Percentiles rank a stretch among this genome's conserved stretches.
These are phyloP conservation scores for Thermomucor indicae-seudaticae DNA, from an alignment of 371 early-diverging fungal species.

Conservation along the genomic window DNA sequence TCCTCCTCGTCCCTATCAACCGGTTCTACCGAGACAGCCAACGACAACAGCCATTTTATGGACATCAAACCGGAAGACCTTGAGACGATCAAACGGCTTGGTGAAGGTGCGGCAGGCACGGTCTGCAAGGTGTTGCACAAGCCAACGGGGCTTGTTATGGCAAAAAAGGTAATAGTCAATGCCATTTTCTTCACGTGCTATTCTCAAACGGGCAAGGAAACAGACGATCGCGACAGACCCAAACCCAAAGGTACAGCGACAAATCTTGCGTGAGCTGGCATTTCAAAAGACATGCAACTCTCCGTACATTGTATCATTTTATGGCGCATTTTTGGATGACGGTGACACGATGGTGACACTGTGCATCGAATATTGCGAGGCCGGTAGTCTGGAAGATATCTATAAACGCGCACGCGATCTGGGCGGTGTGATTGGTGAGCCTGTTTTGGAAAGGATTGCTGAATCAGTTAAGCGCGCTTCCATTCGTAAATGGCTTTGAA, in stretches of 20 bases:
- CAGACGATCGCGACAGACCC: slow-evolving; percentile 67
- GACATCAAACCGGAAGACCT: slow-evolving; percentile 59
- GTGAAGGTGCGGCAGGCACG: slow-evolving; percentile 93
- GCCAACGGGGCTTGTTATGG: slow-evolving; percentile 85
- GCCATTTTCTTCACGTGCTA: not conserved
- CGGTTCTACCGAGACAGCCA: not conserved
- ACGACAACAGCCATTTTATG: slow-evolving; percentile 24
- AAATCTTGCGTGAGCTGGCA: slow-evolving; percentile 89
- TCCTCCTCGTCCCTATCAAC: slow-evolving; percentile 2
- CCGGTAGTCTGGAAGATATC: slow-evolving; percentile 77
- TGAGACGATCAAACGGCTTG: slow-evolving; percentile 65
- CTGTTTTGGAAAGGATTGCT: slow-evolving; percentile 75
- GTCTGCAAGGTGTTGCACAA: slow-evolving; percentile 82
- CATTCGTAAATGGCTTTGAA: no score
- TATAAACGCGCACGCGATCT: slow-evolving; percentile 66
- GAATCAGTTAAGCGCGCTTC: slow-evolving; percentile 76
- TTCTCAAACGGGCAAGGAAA: not conserved
- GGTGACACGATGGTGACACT: slow-evolving; percentile 84
- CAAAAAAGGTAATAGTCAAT: slow-evolving; percentile 73
- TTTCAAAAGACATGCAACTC: slow-evolving; percentile 87
- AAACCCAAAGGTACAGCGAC: slow-evolving; percentile 69
- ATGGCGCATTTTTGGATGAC: slow-evolving; percentile 90
- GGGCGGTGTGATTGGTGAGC: slow-evolving; percentile 69
- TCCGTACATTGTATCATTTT: slow-evolving; percentile 90
- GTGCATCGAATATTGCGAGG: slow-evolving; percentile 93